A percentile compares a stretch with the other conserved stretches of the same genome.
phyloP scores from a whole-genome alignment of 2,329 filamentous ascomycete species.

The Clathrospora elynae region DNA sequence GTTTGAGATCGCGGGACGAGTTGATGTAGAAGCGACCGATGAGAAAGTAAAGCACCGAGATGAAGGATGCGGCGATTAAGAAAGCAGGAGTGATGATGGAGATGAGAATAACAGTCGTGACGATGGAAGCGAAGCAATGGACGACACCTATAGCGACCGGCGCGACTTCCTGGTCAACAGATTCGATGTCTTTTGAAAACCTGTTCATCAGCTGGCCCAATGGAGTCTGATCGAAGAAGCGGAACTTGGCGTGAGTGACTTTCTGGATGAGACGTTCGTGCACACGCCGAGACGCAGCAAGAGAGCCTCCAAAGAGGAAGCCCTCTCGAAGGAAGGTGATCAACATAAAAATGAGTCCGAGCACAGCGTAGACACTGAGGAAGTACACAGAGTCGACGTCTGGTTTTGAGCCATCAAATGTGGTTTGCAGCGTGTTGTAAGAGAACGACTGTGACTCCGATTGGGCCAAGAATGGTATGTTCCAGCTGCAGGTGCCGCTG shows the following conservation, averaged over 20 bases:
- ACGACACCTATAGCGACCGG: slow-evolving; percentile 81
- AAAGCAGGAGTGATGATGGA: slow-evolving; percentile 89
- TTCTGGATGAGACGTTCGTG: slow-evolving; percentile 78
- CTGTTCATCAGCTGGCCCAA: slow-evolving; percentile 97
- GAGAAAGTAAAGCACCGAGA: slow-evolving; percentile 78
- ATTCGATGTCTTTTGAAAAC: slow-evolving; percentile 96
- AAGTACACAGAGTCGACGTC: slow-evolving; percentile 84
- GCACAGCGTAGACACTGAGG: slow-evolving; percentile 77
- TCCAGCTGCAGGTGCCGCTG: slow-evolving; percentile 58
- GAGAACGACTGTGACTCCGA: slow-evolving; percentile 35
- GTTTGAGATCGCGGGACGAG: slow-evolving; percentile 93
- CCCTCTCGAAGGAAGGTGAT: slow-evolving; percentile 82
- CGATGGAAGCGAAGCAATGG: slow-evolving; percentile 69
- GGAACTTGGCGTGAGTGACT: slow-evolving; percentile 89
- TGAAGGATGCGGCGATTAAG: slow-evolving; percentile 83
- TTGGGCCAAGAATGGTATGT: slow-evolving; percentile 39
- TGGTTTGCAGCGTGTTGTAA: slow-evolving; percentile 49
- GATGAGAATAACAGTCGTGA: slow-evolving; percentile 88
- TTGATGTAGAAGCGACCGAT: slow-evolving; percentile 88
- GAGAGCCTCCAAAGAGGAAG: slow-evolving; percentile 89
- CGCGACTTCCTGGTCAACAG: slow-evolving; percentile 93
- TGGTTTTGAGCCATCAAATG: slow-evolving; percentile 44
- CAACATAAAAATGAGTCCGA: slow-evolving; percentile 77
- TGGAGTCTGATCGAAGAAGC: slow-evolving; percentile 96
- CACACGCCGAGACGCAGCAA: slow-evolving; percentile 83